These are phyloP conservation scores for Teunomyces tritomae DNA, from an alignment of 805 yeast species.

Conservation along the genomic window DNA sequence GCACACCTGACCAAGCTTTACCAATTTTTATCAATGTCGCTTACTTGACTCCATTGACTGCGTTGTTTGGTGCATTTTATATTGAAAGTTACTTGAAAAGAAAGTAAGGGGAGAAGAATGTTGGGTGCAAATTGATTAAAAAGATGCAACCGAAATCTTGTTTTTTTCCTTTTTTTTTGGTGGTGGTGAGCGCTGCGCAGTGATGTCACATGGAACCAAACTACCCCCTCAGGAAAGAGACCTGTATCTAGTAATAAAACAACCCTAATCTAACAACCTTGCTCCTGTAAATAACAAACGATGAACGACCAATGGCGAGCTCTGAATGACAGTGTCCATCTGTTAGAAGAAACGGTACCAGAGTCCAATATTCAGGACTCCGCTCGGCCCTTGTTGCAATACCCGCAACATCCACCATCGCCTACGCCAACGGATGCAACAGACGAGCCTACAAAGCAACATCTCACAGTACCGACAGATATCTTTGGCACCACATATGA, in stretches of 20 bases:
- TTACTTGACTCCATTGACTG: conserved; percentile 66
- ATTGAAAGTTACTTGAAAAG: conserved; percentile 52
- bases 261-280: background rate
- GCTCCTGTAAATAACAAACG: background rate
- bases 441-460: background rate
- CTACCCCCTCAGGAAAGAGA: background rate
- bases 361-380: background rate
- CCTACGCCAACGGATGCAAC: background rate
- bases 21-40: conserved; percentile 61
- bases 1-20: conserved; percentile 57
- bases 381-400: no score
- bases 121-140: no score
- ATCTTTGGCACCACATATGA: conserved; percentile 34
- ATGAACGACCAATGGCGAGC: background rate
- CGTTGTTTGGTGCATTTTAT: conserved; percentile 63
- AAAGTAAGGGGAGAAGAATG: background rate
- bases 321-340: background rate
- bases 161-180: background rate
- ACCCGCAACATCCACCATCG: no score
- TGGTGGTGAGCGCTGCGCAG: background rate
- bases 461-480: conserved; percentile 14
- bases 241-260: conserved; percentile 1
- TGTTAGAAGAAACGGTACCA: background rate
- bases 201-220: background rate
- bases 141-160: background rate